Percentiles rank a stretch among this genome's conserved stretches.
Conservation (phyloP, 148 eudicot species). For the Chenopodium suecicum region DNA sequence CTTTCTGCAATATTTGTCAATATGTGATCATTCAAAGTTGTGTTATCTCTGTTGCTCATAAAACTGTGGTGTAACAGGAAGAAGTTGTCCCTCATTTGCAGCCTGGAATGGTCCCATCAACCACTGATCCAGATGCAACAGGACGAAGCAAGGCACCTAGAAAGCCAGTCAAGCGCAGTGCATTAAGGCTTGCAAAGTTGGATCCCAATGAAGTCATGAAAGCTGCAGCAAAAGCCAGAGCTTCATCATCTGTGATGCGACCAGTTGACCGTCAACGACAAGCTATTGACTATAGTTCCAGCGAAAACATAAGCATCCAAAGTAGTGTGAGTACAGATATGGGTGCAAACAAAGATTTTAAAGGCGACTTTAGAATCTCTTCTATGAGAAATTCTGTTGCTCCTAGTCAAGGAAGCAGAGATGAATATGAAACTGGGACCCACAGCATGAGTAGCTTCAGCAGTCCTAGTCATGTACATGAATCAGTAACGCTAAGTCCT, state of each 20-base stretch:
- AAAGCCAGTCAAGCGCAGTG: constrained; percentile 69
- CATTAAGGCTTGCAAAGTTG: constrained; percentile 92
- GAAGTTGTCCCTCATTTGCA: constrained; percentile 95
- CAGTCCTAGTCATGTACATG: constrained; percentile 85
- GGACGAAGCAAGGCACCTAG: constrained; percentile 55
- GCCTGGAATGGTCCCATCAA: constrained; percentile 94
- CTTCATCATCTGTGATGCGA: constrained; percentile 85
- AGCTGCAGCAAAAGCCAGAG: constrained; percentile 97
- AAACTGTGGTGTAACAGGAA: constrained; percentile 53
- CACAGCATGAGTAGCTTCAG: constrained; percentile 85
- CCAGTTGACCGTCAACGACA: constrained; percentile 53
- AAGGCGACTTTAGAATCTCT: constrained; percentile 42
- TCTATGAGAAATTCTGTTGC: constrained; percentile 54
- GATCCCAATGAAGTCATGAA: constrained; percentile 79
- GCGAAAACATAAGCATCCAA: constrained; percentile 75
- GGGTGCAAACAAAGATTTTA: constrained; percentile 52
- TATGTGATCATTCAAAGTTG: neutral
- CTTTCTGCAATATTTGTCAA: neutral
- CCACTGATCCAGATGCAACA: constrained; percentile 84
- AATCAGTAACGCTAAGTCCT: constrained; percentile 77
- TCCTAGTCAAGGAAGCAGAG: constrained; percentile 86
- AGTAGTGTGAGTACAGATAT: constrained; percentile 80
- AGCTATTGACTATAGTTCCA: constrained; percentile 65
- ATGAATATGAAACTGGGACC: constrained; percentile 86
- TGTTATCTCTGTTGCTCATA: constrained; percentile 4